Percentiles rank a stretch among this genome's conserved stretches.
Evolutionary conservation across 2,329 filamentous ascomycete genomes (phyloP).

Genomic region (Coccinonectria pachysandricola): DNA sequence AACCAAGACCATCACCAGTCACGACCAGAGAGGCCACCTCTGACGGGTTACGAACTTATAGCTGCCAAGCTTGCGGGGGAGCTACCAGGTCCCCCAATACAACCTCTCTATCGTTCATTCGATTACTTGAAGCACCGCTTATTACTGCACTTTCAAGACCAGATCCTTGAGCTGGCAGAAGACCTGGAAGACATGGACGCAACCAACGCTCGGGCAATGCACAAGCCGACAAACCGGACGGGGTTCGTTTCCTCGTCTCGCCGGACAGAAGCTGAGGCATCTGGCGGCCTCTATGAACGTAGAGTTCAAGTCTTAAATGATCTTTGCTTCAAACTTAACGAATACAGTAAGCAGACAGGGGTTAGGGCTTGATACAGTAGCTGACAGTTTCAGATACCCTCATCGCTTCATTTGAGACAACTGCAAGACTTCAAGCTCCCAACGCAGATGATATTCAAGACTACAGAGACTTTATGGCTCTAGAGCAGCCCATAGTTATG

Average conservation of each 20-base stretch:
- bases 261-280: too few species aligned
- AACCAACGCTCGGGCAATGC: conserved; percentile 40
- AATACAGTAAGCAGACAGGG: conserved; percentile 47
- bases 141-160: conserved; percentile 75
- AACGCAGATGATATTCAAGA: conserved; percentile 34
- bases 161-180: conserved; percentile 71
- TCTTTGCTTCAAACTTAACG: conserved; percentile 45
- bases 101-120: conserved; percentile 74
- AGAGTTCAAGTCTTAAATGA: too few species aligned
- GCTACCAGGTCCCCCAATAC: conserved; percentile 20
- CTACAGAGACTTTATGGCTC: conserved; percentile 44
- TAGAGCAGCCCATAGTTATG: conserved; percentile 44
- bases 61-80: conserved; percentile 38
- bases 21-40: conserved; percentile 28
- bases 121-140: conserved; percentile 73
- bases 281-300: too few species aligned
- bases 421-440: conserved; percentile 41
- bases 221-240: too few species aligned
- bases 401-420: conserved; percentile 45
- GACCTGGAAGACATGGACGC: conserved; percentile 61
- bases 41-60: conserved; percentile 52
- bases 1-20: not conserved
- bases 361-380: not conserved
- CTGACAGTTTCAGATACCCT: conserved; percentile 38
- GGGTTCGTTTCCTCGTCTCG: too few species aligned